Evolutionary conservation across 495 filamentous ascomycete genomes (phyloP), one percentile per base, ranked within the genome.

Genomic region (Penicillium salamii): DNA sequence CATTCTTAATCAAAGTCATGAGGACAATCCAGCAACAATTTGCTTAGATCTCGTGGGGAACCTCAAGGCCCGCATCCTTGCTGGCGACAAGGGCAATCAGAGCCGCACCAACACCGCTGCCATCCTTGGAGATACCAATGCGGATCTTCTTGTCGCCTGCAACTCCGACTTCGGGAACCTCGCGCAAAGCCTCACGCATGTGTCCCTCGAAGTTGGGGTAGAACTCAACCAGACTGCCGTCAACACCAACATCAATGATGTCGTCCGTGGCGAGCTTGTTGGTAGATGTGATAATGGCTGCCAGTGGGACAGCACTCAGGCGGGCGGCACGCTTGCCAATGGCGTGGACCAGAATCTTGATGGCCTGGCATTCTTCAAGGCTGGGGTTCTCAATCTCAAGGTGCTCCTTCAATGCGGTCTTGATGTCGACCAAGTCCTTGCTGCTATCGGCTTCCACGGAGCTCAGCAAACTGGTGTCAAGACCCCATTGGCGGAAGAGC

Each of bases 61-160:
- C 57, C 38, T 52, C 20, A 37, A 60, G 46, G 8, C 47, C 55
- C 42, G 64, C 55, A 24, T 65, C 62, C 49, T 67, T 69, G 60
- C 66, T 67, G 20, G 81, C 82, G 20, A 92, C 86, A 12, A 95
- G 76, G 26, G 91, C 91, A 67, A 95, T 96, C 57, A 97, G 66
- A 40, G 91, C 91, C 7, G 91, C 91, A 21, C 91, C 91, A 39
- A 97, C 91, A 44, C 91, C 91, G 49, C 82, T 87, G 39, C 91
- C 91, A 70, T 97, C 91, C 78, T 93, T 92, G 44, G 91, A 91
- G 67, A 96, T 89, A 11, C 90, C 91, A 57, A 97, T 95, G 34
- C 88, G 77, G 52, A 97, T 80, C 66, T 82, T 85, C 67, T 86
- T 83, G 45, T 92, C 89, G 7, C 89, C 88, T 9, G 77, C 73